Percentiles rank a stretch among this genome's conserved stretches.
phyloP scores from a whole-genome alignment of 2,329 filamentous ascomycete genomes.

The Sclerotinia glacialis region DNA sequence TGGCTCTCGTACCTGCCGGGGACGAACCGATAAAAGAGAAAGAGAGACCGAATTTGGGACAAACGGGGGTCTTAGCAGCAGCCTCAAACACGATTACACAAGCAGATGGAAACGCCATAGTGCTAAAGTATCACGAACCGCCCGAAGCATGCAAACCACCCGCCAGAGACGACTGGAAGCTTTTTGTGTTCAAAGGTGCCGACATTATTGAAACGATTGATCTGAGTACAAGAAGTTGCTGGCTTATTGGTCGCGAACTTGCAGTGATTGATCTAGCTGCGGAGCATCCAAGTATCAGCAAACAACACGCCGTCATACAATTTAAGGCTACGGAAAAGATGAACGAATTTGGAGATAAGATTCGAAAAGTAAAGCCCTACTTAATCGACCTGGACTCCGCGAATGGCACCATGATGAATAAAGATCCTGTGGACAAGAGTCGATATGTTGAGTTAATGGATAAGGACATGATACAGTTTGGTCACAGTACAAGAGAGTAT shows the following conservation, averaged over 20 bases:
- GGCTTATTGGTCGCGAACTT: slow-evolving; percentile 81
- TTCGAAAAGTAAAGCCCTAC: slow-evolving; percentile 79
- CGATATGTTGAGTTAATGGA: slow-evolving; percentile 83
- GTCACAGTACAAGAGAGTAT: slow-evolving; percentile 85
- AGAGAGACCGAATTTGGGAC: slow-evolving; percentile 83
- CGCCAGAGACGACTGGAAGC: slow-evolving; percentile 73
- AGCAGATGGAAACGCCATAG: slow-evolving; percentile 68
- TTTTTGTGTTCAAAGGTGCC: slow-evolving; percentile 87
- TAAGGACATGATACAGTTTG: slow-evolving; percentile 87
- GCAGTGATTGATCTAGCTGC: slow-evolving; percentile 78
- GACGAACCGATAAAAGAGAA: slow-evolving; percentile 59
- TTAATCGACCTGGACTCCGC: slow-evolving; percentile 90
- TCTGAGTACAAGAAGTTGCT: slow-evolving; percentile 75
- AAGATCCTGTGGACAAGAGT: slow-evolving; percentile 66
- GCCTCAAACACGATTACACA: slow-evolving; percentile 77
- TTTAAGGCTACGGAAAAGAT: slow-evolving; percentile 81
- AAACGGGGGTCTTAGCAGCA: slow-evolving; percentile 78
- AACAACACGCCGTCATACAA: slow-evolving; percentile 93
- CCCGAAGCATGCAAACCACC: slow-evolving; percentile 87
- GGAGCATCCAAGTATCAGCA: slow-evolving; percentile 89
- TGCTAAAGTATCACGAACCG: slow-evolving; percentile 95
- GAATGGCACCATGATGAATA: slow-evolving; percentile 84
- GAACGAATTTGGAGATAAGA: slow-evolving; percentile 83
- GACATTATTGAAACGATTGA: slow-evolving; percentile 81
- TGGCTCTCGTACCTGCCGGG: slow-evolving; percentile 29